Evolutionary conservation across 2,329 filamentous ascomycete genomes (phyloP), one percentile per base, ranked within the genome.

Genomic region (Capronia coronata): DNA sequence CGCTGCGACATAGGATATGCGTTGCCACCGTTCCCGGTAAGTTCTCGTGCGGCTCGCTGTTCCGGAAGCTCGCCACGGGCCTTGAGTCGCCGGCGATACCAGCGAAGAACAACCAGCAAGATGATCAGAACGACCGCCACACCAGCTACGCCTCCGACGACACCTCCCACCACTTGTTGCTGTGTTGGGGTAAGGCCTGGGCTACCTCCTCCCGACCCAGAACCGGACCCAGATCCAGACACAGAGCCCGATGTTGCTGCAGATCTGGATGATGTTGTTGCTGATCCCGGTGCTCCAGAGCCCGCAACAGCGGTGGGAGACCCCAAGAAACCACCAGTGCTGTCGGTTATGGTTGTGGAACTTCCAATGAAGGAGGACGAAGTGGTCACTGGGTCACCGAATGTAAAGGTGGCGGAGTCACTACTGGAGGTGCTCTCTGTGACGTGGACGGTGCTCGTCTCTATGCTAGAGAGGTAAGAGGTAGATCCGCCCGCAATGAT

Each of bases 71-170:
- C 50, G 37, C 58, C 61, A 19, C 42, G 53, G 14, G 51, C 46
- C 44, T 59, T 50, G n/a, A 58, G 39, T 14, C 56, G 57, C 29
- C 60, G 67, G 54, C 73, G 72, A 62, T 76, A 77, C 60, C 76
- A 74, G 50, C 72, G 69, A 40, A 79, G 66, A 46, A 80, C 64
- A 25, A 80, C 63, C 45, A 82, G 62, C 9, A 79, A 62, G 25
- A 76, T 65, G 9, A 75, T 61, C 7, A 77, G 60, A 6, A 79
- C 61, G 6, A 79, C 61, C 10, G 77, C 74, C 27, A 77, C 61
- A 22, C 78, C 80, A 27, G 78, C 78, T 43, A 81, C 71, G 39
- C 79, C 79, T 13, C 80, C 80, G 21, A 83, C 71, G n/a, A 83
- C 76, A 40, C 78, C 79, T 6, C 80, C 80, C 16, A 81, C 77